Evolutionary conservation across 805 yeast species (phyloP).

Genomic region (Spencermartinsiella europaea): DNA sequence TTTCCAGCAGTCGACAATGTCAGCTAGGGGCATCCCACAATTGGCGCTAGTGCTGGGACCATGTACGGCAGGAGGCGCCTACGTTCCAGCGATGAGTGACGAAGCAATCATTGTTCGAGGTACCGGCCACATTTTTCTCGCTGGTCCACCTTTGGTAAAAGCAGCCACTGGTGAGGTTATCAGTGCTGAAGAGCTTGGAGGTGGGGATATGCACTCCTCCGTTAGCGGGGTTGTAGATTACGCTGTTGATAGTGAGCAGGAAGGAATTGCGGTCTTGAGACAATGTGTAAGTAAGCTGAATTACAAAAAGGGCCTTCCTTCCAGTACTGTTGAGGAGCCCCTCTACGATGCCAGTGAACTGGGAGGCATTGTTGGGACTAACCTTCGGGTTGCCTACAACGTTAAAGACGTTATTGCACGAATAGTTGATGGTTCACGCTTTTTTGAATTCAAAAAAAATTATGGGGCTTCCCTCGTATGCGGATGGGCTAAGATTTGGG

Average conservation of each 20-base stretch:
- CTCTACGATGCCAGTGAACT: conserved; percentile 27
- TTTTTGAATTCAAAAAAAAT: conserved; percentile 28
- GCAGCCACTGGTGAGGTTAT: conserved; percentile 34
- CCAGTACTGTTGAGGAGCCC: conserved; percentile 22
- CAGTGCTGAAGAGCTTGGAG: conserved; percentile 30
- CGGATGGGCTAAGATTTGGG: conserved; percentile 28
- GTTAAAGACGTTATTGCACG: conserved; percentile 32
- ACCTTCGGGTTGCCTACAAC: conserved; percentile 27
- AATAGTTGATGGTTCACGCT: conserved; percentile 29
- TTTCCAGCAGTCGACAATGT: conserved; percentile 30
- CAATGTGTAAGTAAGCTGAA: conserved; percentile 25
- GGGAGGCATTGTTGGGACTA: conserved; percentile 29
- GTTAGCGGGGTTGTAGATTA: conserved; percentile 31
- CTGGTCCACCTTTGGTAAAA: conserved; percentile 32
- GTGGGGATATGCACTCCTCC: conserved; percentile 31
- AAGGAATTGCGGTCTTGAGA: conserved; percentile 28
- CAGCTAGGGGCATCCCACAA: conserved; percentile 29
- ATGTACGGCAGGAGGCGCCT: conserved; percentile 34
- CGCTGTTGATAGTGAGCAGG: conserved; percentile 28
- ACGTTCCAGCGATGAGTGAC: conserved; percentile 33
- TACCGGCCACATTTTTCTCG: conserved; percentile 30
- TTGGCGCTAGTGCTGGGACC: conserved; percentile 31
- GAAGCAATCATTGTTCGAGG: conserved; percentile 31
- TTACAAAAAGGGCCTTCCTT: conserved; percentile 4
- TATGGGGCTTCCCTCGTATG: conserved; percentile 30